Evolutionary conservation across 331 rosid species (phyloP).

Genomic region (Erythrophleum ivorense): DNA sequence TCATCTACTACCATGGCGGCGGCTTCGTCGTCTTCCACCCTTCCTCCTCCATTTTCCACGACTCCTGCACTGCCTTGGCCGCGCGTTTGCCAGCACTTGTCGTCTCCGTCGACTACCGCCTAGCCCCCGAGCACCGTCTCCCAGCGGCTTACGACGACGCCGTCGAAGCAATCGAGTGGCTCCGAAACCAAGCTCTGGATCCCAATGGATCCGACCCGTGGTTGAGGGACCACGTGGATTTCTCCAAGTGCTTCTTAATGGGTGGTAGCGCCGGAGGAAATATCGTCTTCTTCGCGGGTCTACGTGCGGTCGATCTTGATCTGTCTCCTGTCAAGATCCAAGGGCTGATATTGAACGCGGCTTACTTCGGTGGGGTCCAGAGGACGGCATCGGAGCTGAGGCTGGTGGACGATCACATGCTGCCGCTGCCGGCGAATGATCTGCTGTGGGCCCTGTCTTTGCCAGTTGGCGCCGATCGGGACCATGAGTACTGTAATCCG

Average conservation of each 20-base stretch:
- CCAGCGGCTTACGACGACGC: slow-evolving; percentile 92
- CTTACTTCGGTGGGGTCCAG: slow-evolving; percentile 58
- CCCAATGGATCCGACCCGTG: slow-evolving; percentile 51
- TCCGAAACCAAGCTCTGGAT: slow-evolving; percentile 39
- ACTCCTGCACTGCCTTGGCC: slow-evolving; percentile 44
- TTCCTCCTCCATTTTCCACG: slow-evolving; percentile 59
- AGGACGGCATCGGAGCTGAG: slow-evolving; percentile 60
- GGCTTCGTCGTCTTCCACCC: slow-evolving; percentile 71
- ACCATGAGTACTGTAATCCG: no score
- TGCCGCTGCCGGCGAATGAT: slow-evolving; percentile 61
- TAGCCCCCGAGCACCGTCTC: slow-evolving; percentile 81
- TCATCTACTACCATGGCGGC: slow-evolving; percentile 79
- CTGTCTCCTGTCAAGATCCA: slow-evolving; percentile 49
- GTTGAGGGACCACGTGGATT: slow-evolving; percentile 57
- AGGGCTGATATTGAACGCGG: slow-evolving; percentile 54
- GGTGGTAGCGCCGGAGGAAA: slow-evolving; percentile 73
- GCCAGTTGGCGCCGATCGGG: slow-evolving; percentile 57
- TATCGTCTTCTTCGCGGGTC: slow-evolving; percentile 58
- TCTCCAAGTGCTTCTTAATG: slow-evolving; percentile 50
- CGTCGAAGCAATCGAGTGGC: slow-evolving; percentile 50
- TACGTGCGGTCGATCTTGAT: slow-evolving; percentile 53
- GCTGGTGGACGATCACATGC: slow-evolving; percentile 39
- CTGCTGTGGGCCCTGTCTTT: slow-evolving; percentile 62
- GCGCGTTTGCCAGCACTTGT: slow-evolving; percentile 43
- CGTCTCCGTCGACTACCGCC: slow-evolving; percentile 72